Evolutionary conservation across 192 early-diverging fungal species (phyloP), one percentile per base, ranked within the genome.

Genomic region (Paraglomus occultum): DNA sequence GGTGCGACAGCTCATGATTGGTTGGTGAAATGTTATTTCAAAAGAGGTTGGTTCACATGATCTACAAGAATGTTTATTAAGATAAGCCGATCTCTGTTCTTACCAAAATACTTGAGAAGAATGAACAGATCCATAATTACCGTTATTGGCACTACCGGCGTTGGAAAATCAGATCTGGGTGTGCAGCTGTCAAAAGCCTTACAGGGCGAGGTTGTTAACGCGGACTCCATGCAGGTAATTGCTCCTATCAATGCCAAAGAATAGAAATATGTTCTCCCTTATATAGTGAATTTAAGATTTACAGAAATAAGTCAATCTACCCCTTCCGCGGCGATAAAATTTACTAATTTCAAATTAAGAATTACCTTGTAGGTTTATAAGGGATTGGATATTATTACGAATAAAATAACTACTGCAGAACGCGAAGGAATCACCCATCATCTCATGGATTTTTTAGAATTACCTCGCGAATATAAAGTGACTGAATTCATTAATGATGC

Each of bases 141-240:
- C 7, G 84, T 93, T 51, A 84, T 89, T 45, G 95, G 96, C 3
- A 95, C 94, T 1, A 97, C 96, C 1, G 96, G 95, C 10, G 94
- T 95, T 11, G 97, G 97, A n/a, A 99, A 99, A 72, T 94, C 93
- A n/a, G 84, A 95, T 72, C 78, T 99, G 9, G 89, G 92, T 6
- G 87, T 99, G 40, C 89, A 97, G 70, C 73, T 99, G 22, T 90
- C 93, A 5, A 84, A 92, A 46, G 84, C 85, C 7, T 58, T 97
- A 5, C 71, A 84, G 48, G 95, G 95, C 22, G 94, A 98, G 68
- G 84, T 96, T 47, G 94, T 99, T 71, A 97, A 97, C 74, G 92
- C 90, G 1, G 97, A 99, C 72, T 90, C 97, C 7, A 85, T 99
- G 80, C 97, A 99, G 85, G 89, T 90, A 80, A 51, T 71, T 44